Evolutionary conservation across 2,329 filamentous ascomycete genomes (phyloP).

Genomic region (Zelopaecilomyces penicillatus): DNA sequence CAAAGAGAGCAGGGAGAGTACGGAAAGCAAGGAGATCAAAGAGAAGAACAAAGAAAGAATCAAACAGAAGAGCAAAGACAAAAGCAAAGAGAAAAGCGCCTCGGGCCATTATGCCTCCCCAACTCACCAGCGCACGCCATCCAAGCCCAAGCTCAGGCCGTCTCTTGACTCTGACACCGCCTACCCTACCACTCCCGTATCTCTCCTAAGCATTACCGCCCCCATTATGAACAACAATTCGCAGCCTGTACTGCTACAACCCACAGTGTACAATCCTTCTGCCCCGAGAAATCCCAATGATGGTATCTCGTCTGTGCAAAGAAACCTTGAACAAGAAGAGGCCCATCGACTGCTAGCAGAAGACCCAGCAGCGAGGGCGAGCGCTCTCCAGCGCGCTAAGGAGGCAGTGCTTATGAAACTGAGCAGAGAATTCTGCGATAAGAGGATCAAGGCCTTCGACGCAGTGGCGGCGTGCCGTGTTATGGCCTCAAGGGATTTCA

Average conservation of each 20-base stretch:
- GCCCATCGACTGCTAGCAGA: conserved; percentile 48
- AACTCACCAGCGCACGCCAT: conserved; percentile 16
- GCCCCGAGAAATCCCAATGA: conserved; percentile 23
- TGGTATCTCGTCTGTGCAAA: conserved; percentile 49
- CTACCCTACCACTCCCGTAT: conserved; percentile 20
- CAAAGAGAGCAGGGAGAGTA: neutral
- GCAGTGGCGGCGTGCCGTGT: conserved; percentile 26
- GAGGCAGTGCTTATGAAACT: conserved; percentile 53
- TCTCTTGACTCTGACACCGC: conserved; percentile 18
- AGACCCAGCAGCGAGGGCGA: conserved; percentile 45
- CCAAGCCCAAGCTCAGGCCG: conserved; percentile 15
- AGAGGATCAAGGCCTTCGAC: conserved; percentile 24
- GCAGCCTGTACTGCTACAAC: conserved; percentile 46
- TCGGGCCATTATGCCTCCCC: conserved; percentile 12
- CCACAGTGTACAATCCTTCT: conserved; percentile 47
- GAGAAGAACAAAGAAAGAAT: neutral
- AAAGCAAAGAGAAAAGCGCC: conserved; percentile 12
- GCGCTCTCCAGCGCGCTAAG: conserved; percentile 49
- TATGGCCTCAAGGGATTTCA: conserved; percentile 22
- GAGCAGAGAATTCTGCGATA: conserved; percentile 39
- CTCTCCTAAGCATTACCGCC: conserved; percentile 34
- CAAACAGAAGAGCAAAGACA: neutral
- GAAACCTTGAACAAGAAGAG: conserved; percentile 49
- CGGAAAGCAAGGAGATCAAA: neutral
- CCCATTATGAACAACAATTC: conserved; percentile 42